phyloP scores from a whole-genome alignment of 2,329 filamentous ascomycete species.

The Fusarium brachygibbosum region DNA sequence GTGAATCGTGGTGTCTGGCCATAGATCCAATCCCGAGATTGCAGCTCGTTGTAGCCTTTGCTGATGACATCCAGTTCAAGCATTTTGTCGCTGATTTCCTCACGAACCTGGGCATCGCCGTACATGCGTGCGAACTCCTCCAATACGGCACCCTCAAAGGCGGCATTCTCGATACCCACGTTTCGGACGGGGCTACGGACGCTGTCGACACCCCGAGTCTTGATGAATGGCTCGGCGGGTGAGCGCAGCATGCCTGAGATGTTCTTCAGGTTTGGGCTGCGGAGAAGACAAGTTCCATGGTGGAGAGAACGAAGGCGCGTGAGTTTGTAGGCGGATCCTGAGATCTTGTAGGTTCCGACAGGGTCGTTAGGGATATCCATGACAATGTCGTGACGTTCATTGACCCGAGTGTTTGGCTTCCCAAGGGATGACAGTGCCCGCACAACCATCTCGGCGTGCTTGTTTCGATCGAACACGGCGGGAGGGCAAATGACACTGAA shows the following conservation, averaged over 20 bases:
- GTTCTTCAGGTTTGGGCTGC: slow-evolving; percentile 77
- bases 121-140: slow-evolving; percentile 79
- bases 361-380: slow-evolving; percentile 62
- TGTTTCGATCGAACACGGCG: slow-evolving; percentile 81
- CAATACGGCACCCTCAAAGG: slow-evolving; percentile 69
- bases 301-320: slow-evolving; percentile 85
- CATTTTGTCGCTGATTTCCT: slow-evolving; percentile 63
- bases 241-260: slow-evolving; percentile 81
- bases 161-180: slow-evolving; percentile 67
- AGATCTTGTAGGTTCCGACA: slow-evolving; percentile 77
- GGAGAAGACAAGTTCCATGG: slow-evolving; percentile 90
- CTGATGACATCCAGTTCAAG: slow-evolving; percentile 64
- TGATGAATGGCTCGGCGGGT: slow-evolving; percentile 82
- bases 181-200: slow-evolving; percentile 89
- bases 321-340: slow-evolving; percentile 95
- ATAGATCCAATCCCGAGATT: slow-evolving; percentile 82
- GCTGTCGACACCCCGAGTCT: slow-evolving; percentile 89
- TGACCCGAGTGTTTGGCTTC: slow-evolving; percentile 76
- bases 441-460: slow-evolving; percentile 92
- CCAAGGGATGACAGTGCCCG: slow-evolving; percentile 77
- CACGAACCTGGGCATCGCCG: slow-evolving; percentile 55
- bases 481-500: slow-evolving; percentile 92
- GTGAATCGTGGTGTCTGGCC: slow-evolving; percentile 88
- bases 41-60: slow-evolving; percentile 51
- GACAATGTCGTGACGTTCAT: slow-evolving; percentile 94